These are phyloP conservation scores for Phytophthora vignae DNA, from an alignment of 352 stramenopile species.

Conservation along the genomic window DNA sequence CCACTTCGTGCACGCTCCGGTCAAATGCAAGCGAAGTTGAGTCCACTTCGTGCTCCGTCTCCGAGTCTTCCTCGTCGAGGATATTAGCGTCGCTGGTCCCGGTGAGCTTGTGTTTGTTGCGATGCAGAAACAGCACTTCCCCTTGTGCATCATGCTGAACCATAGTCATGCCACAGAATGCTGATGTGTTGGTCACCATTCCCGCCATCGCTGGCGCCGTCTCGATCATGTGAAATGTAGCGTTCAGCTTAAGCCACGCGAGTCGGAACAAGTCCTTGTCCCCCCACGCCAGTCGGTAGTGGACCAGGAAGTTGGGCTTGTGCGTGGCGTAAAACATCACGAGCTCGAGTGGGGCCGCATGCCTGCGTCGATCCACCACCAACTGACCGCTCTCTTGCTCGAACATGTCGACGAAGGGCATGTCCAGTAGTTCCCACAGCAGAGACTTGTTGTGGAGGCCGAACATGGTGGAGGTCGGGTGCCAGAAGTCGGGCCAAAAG, in stretches of 20 bases:
- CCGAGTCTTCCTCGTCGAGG: background rate
- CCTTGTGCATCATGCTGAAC: constrained; percentile 46
- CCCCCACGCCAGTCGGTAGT: constrained; percentile 50
- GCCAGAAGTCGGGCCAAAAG: constrained; percentile 40
- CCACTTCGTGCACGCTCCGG: background rate
- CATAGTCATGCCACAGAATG: constrained; percentile 68
- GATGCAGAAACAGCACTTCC: constrained; percentile 58
- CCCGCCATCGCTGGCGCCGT: constrained; percentile 51
- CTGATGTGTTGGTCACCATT: constrained; percentile 28
- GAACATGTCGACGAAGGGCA: constrained; percentile 67
- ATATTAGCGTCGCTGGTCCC: background rate
- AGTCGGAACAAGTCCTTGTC: constrained; percentile 76
- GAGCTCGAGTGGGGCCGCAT: constrained; percentile 35
- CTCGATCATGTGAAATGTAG: constrained; percentile 62
- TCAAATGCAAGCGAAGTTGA: background rate
- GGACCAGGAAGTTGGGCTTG: constrained; percentile 46
- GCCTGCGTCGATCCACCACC: constrained; percentile 48
- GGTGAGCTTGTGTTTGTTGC: constrained; percentile 57
- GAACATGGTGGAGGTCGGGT: constrained; percentile 38
- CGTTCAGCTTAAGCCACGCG: constrained; percentile 58
- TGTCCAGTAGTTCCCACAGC: constrained; percentile 55
- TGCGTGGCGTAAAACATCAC: constrained; percentile 56
- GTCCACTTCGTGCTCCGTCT: background rate
- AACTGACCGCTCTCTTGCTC: constrained; percentile 74
- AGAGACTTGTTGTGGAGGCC: constrained; percentile 32